Evolutionary conservation across 345 rosid species (phyloP), one percentile per base, ranked within the genome.

Genomic region (Laguncularia racemosa): DNA sequence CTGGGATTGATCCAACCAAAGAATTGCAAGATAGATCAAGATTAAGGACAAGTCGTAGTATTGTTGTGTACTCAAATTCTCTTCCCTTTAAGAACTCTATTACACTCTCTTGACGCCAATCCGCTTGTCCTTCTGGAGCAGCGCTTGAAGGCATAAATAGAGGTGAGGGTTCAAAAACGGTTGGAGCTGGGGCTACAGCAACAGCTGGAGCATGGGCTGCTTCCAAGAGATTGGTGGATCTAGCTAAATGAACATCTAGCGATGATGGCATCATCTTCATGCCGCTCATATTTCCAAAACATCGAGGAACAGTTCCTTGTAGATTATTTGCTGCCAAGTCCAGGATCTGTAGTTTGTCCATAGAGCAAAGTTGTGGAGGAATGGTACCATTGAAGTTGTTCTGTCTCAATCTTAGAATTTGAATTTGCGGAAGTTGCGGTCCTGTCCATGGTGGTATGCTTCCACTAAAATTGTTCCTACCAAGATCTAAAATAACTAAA

Each of bases 21-120:
- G 43, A 50, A 60, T 74, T 69, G 45, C 63, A 52, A 1, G 84
- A 77, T 48, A 81, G 47, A 17, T 76, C 64, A 62, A 85, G 15
- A 54, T 66, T 76, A 14, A 66, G 53, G 3, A 76, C 57, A 43
- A 60, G 50, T 47, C 6, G 9, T 47, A 47, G 13, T 3, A 47
- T 14, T 4, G 50, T 47, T 14, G 16, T 47, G 50, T 47, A 47
- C 10, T 47, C 16, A 13, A 47, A 3, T 47, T 3, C 10, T 47
- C 16, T 2, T 20, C 66, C 66, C 1, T 62, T 62, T 33, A 54
- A 3, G 15, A 46, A 12, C 11, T 21, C 38, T 12, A 3, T 21
- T 14, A 47, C 40, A 11, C 16, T 38, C 52, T 62, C 66, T n/a
- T 46, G 38, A 28, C 1, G 13, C 59, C 59, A 44, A 40, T 5